Evolutionary conservation across 2,329 filamentous ascomycete genomes (phyloP).

Genomic region (Cadophora malorum): DNA sequence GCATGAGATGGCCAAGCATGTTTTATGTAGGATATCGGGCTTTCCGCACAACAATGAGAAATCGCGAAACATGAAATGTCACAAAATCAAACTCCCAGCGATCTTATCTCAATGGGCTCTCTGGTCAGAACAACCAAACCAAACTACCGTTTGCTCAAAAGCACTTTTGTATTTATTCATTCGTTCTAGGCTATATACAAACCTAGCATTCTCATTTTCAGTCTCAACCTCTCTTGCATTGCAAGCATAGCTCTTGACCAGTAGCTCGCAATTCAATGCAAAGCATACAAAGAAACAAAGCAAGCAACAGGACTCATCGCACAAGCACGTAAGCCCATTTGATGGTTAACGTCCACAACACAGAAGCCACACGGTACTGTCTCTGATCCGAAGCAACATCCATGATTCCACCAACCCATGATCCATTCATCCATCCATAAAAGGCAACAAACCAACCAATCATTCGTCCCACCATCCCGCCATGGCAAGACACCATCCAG

Average conservation of each 20-base stretch:
- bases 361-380: not conserved
- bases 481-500: too few relatives aligned
- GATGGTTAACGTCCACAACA: not conserved
- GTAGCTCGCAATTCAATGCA: not conserved
- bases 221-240: not conserved
- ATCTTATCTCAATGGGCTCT: too few relatives aligned
- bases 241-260: not conserved
- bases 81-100: too few relatives aligned
- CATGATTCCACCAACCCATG: not conserved
- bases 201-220: not conserved
- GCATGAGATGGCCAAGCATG: too few relatives aligned
- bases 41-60: too few relatives aligned
- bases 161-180: not conserved
- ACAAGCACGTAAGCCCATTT: not conserved
- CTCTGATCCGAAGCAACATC: not conserved
- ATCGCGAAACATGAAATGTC: too few relatives aligned
- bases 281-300: not conserved
- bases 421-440: too few relatives aligned
- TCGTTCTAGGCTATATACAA: not conserved
- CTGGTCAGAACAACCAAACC: not conserved
- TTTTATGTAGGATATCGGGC: too few relatives aligned
- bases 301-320: not conserved
- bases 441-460: too few relatives aligned
- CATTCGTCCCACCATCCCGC: not conserved
- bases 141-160: not conserved